Conservation (phyloP, 2,329 filamentous ascomycete species). For the Shiraia sp. region DNA sequence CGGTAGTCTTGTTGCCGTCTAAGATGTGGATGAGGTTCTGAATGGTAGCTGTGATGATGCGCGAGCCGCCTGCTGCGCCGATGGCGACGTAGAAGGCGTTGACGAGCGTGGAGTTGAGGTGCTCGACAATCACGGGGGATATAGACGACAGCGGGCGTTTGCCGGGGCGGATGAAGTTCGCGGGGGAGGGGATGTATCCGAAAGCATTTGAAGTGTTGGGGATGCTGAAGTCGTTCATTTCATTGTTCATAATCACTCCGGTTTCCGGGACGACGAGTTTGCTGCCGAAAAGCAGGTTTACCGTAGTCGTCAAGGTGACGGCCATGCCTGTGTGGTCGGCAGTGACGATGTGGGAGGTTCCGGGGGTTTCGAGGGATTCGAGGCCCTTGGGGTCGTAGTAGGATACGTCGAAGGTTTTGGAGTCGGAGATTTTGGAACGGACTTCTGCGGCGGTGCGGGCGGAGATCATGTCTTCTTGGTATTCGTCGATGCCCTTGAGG, state of each 20-base stretch:
- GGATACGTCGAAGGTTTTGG: conserved; percentile 69
- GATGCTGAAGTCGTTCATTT: conserved; percentile 70
- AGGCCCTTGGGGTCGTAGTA: conserved; percentile 73
- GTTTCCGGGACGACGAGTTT: conserved; percentile 78
- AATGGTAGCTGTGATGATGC: conserved; percentile 80
- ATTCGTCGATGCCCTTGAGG: conserved; percentile 63
- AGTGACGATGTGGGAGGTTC: conserved; percentile 73
- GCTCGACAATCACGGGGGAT: conserved; percentile 75
- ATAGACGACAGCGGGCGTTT: conserved; percentile 87
- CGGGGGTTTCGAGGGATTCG: conserved; percentile 70
- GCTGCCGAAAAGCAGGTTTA: conserved; percentile 86
- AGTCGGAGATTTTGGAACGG: conserved; percentile 70
- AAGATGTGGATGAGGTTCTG: conserved; percentile 75
- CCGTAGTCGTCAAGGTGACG: conserved; percentile 80
- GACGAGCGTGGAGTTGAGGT: conserved; percentile 55
- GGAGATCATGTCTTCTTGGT: conserved; percentile 70
- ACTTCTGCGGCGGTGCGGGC: conserved; percentile 62
- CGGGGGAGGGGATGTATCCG: conserved; percentile 76
- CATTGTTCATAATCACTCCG: conserved; percentile 72
- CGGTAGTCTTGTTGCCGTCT: conserved; percentile 64
- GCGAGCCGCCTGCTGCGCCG: conserved; percentile 78
- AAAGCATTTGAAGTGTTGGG: conserved; percentile 78
- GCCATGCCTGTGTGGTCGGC: conserved; percentile 75
- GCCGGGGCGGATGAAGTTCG: conserved; percentile 78
- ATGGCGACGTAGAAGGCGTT: conserved; percentile 65